Base-by-base conservation (phyloP, 208 protist species). In the Leishmania lainsoni region DNA sequence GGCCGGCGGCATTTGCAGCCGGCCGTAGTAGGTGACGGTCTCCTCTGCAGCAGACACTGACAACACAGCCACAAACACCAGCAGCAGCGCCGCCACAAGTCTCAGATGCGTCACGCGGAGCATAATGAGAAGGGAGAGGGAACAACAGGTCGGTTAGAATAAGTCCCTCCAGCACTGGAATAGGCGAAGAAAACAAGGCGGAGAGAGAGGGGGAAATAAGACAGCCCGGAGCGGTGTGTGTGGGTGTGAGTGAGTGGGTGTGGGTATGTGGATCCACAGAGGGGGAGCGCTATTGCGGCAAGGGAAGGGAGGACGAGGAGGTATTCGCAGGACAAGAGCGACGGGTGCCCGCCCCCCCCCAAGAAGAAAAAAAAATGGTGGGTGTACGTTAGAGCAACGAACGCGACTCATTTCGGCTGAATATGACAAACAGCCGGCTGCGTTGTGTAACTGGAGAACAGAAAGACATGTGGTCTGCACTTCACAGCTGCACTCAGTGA, bases 11-110 rank as follows among this genome's bases (percentile, higher is more conserved):
- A 95, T 39, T 1, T 77, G 83, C 56, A 97, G 84, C 71, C 89
- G 85, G 32, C 93, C 93, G 79, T 92, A 93, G 79, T 78, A 84
- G 3, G 84, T 81, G 48, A 83, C 76, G 1, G 76, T 80, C 42
- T 76, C 73, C 45, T 71, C 83, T 17, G 69, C 49, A 32, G 75
- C 61, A 20, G 45, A 22, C 49, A 63, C 58, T 17, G 32, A 14
- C 10, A 74, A 5, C 35, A 59, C 8, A 20, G n/a, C 17, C 6
- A 61, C 16, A 6, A 81, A 22, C 68, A 42, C 48, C 56, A 80
- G 61, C 32, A 73, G 56, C 70, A 83, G 61, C 42, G 79, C 61
- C 8, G 45, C 72, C 35, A 35, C 51, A 35, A 78, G 69, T 20
- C 29, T 49, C 35, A 74, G 48, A 81, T 20, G 73, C 39, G 71